Base-by-base conservation (phyloP, 192 early-diverging fungal species). In the Coemansia furcata region DNA sequence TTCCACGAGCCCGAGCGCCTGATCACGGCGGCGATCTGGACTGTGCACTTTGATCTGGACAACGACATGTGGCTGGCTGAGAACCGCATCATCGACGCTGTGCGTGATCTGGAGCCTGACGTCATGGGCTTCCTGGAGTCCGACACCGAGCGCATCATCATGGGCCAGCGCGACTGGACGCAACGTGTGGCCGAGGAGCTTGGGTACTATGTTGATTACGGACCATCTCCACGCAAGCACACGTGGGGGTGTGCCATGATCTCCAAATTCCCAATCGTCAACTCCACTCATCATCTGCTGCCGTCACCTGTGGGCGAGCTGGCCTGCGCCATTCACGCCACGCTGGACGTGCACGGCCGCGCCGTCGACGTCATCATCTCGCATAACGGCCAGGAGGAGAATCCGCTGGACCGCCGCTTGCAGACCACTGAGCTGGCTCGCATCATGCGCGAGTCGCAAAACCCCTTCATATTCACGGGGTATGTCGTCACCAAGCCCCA, bases 241-340 rank as follows among this genome's bases (percentile, higher is more conserved):
- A 93, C 92, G 29, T 93, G 92, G 92, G 92, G 92, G 8, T 93
- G 92, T 67, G 79, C 88, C 3, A 88, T 93, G 86, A 86, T 93
- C 57, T 93, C 92, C 37, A 92, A 92, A 73, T 93, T 92, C 83
- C 92, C 89, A n/a, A 93, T 93, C 64, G 71, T 85, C 65, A 80
- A 79, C 32, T 92, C 90, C 17, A 83, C 81, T 0, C 92, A 93
- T 68, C 89, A 91, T 57, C 76, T 93, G 67, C 83, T 93, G 62
- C 92, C 92, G 49, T 92, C 90, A 43, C 92, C 92, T 15, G 86
- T 84, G 7, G 92, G 92, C 43, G 92, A 93, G 76, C 76, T 93
- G 52, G 92, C 92, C 42, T 93, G 92, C 60, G 92, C 90, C 4
- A 93, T 93, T 72, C 90, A 93, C 66, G 92, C 92, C n/a, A 93